Evolutionary conservation across 805 yeast species (phyloP).

Genomic region (Metschnikowia kofuensis): DNA sequence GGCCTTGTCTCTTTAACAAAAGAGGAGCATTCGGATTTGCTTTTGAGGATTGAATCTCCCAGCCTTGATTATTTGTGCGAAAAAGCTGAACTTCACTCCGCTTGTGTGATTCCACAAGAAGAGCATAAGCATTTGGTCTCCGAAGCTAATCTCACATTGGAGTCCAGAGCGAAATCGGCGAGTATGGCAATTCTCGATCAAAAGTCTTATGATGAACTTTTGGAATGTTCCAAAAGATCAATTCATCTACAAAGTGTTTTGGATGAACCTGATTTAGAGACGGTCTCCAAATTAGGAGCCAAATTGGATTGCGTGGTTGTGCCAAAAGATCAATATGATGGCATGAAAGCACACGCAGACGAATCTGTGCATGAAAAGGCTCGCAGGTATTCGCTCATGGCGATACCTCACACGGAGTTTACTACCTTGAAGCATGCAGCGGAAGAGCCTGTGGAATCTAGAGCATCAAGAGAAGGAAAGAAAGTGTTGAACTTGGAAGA

Average conservation of each 20-base stretch:
- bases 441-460: conserved; percentile 9
- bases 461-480: conserved; percentile 10
- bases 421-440: conserved; percentile 4
- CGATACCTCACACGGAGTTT: conserved; percentile 10
- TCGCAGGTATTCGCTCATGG: conserved; percentile 8
- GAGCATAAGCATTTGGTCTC: conserved; percentile 14
- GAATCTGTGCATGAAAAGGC: conserved; percentile 15
- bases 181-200: conserved; percentile 17
- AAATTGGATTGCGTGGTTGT: conserved; percentile 9
- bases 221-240: conserved; percentile 7
- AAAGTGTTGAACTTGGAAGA: conserved; percentile 4
- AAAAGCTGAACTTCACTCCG: conserved; percentile 10
- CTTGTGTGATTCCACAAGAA: conserved; percentile 8
- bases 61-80: conserved; percentile 6
- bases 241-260: conserved; percentile 1
- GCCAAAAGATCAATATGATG: conserved; percentile 1
- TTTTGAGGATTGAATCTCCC: conserved; percentile 5
- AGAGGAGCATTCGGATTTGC: conserved; percentile 8
- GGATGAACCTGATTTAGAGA: conserved; percentile 10
- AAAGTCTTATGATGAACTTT: conserved; percentile 18
- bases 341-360: conserved; percentile 6
- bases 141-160: conserved; percentile 9
- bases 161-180: conserved; percentile 17
- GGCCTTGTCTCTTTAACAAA: conserved; percentile 12
- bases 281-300: conserved; percentile 7